These are phyloP conservation scores for Trametes punicea DNA, from an alignment of 768 basidiomycete species.

Conservation along the genomic window DNA sequence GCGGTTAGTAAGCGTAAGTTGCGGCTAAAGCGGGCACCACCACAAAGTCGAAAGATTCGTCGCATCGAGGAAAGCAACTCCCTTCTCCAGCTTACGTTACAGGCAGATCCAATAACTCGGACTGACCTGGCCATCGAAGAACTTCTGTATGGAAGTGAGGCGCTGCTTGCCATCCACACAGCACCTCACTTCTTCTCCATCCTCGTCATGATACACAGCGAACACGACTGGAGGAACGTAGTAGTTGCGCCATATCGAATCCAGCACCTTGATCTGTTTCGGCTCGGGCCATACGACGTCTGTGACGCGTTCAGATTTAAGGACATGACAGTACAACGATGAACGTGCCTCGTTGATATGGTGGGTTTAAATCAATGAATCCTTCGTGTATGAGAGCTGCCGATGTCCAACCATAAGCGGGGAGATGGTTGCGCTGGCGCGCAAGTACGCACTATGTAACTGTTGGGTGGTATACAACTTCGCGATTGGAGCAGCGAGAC, in stretches of 20 bases:
- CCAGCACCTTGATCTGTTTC: constrained; percentile 58
- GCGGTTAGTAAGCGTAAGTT: neutral
- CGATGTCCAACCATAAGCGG: neutral
- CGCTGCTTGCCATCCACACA: constrained; percentile 57
- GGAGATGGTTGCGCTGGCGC: neutral
- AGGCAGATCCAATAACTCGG: neutral
- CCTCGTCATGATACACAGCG: constrained; percentile 37
- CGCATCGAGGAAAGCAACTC: neutral
- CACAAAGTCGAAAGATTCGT: too few relatives aligned
- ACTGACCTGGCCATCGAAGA: constrained; percentile 45
- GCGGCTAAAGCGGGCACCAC: too few relatives aligned
- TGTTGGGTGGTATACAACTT: constrained; percentile 23
- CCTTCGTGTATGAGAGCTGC: constrained; percentile 67
- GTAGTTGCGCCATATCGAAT: constrained; percentile 52
- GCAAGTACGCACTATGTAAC: constrained; percentile 22
- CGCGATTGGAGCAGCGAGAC: constrained; percentile 20
- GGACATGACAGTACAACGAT: neutral
- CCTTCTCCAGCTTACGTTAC: neutral
- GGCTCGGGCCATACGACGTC: constrained; percentile 74
- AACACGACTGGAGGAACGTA: constrained; percentile 53
- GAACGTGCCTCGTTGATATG: constrained; percentile 65
- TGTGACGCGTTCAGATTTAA: constrained; percentile 25
- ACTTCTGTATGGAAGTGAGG: constrained; percentile 44
- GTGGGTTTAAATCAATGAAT: constrained; percentile 63
- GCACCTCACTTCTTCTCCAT: constrained; percentile 38